Evolutionary conservation across 441 rosid genomes (phyloP).

Genomic region (Brassica hybrid): DNA sequence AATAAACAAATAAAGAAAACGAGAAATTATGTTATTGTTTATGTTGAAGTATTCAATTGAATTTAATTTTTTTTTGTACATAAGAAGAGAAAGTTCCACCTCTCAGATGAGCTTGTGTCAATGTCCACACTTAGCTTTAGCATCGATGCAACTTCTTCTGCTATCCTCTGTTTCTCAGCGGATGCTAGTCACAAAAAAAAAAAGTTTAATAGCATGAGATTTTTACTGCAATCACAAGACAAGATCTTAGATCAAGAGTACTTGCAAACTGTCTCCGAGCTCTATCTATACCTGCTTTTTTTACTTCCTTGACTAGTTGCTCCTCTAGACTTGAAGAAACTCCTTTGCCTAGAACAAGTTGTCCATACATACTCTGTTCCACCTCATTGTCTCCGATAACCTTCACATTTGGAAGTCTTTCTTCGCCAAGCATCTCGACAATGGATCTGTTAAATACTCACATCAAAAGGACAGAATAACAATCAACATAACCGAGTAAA

Average conservation of each 20-base stretch:
- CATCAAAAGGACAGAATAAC: constrained; percentile 20
- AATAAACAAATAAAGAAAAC: background rate
- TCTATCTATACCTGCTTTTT: constrained; percentile 67
- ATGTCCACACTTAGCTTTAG: constrained; percentile 83
- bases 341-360: constrained; percentile 70
- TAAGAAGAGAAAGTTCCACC: constrained; percentile 46
- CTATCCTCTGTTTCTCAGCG: constrained; percentile 87
- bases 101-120: constrained; percentile 78
- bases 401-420: constrained; percentile 66
- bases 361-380: constrained; percentile 79
- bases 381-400: constrained; percentile 70
- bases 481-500: constrained; percentile 9
- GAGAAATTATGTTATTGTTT: background rate
- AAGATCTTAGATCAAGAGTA: constrained; percentile 6
- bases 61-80: background rate
- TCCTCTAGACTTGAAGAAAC: constrained; percentile 70
- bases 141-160: constrained; percentile 86
- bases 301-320: constrained; percentile 75
- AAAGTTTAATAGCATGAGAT: constrained; percentile 28
- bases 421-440: constrained; percentile 77
- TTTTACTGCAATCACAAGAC: background rate
- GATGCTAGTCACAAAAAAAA: constrained; percentile 56
- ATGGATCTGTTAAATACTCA: constrained; percentile 58
- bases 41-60: background rate
- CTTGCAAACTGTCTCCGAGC: constrained; percentile 2